Base-by-base conservation (phyloP, 2,329 filamentous ascomycete genomes). In the Botrytis galanthina region DNA sequence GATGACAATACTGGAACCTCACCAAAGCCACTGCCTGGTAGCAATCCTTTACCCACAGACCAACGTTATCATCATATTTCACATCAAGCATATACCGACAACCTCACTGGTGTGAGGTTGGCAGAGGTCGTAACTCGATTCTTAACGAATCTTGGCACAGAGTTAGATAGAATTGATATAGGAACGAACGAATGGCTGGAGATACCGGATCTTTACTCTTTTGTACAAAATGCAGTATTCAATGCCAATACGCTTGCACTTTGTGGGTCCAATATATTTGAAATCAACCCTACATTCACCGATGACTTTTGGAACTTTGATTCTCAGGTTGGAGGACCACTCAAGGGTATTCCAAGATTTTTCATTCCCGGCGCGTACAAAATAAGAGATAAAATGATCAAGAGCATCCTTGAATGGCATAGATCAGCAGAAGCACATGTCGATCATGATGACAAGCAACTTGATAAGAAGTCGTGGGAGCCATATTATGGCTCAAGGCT, bases 251-350 rank as follows among this genome's bases (percentile, higher is more conserved):
- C 74, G 16, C 72, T 61, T 26, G 74, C 79, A 12, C 29, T 81
- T n/a, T 78, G 76, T 67, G 80, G 80, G 20, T 75, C 79, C 14
- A 75, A 77, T 32, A 59, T 81, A 5, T 75, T 81, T 37, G 61
- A 74, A 35, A 37, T 81, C 9, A 77, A 74, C 46, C 80, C 80
- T 1, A 61, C 76, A n/a, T 73, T 81, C 6, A 54, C 71, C 9
- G 62, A 73, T 22, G 76, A 80, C 48, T 81, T 81, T 71, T 81
- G 80, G 80, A 75, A 75, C n/a, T 81, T 78, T 46, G 78, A 80
- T 74, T 39, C 54, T 9, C 64, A 78, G 9, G 48, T 79, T 10
- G 70, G 75, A 10, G 74, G 73, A 3, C 75, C 76, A 29, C 74
- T 81, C 8, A 78, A 77, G 26, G 75, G 74, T 9, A 61, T 79